Base-by-base conservation (phyloP, 2,329 filamentous ascomycete genomes). In the Colletotrichum destructivum region DNA sequence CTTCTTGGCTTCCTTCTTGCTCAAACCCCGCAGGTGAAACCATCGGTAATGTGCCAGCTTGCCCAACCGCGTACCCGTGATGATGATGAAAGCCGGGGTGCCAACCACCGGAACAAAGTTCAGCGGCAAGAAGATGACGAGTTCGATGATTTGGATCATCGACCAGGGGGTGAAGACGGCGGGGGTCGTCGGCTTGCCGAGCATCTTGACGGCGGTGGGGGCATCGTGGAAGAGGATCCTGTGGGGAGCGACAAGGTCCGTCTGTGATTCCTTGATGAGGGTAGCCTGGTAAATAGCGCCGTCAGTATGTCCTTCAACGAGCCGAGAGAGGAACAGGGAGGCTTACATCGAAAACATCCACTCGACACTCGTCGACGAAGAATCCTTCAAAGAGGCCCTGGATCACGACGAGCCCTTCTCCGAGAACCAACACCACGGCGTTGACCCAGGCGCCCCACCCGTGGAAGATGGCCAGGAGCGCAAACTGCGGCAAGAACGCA, bases 1-100 rank as follows among this genome's bases (percentile, higher is more conserved):
- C 38, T 84, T 85, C 77, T 94, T 94, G 74, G 90, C 88, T 78
- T 97, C 89, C 76, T 92, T 91, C 80, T 92, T 94, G 51, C 88
- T 88, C 74, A 97, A 86, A 0, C 92, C 93, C 51, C 91, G 87
- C 60, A 99, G 85, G 77, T 95, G 90, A 79, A 95, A 98, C 86
- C 96, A 98, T 69, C 96, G 88, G 86, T 95, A 96, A 76, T 98
- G 95, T 66, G 96, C 92, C 38, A 98, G 89, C 42, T 96, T 96
- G 0, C 96, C 96, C 6, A 94, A 90, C 35, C 96, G 88, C 57
- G 95, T 94, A 1, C 96, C 96, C 0, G 95, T 98, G 75, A 98
- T 88, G 67, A 98, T 82, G 72, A 99, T 88, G 80, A 98, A 99
- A 73, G 96, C 87, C 0, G 94, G 94, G 0, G 93, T 93, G 18